Conservation (phyloP, 306 rosid species). For the barrel medic (Medicago truncatula) region MtrunA17r5.0-ANR NC_053047.1:37600001-37600500, state of each 20-base stretch:
- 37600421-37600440: not conserved
- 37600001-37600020: constrained; percentile 12
- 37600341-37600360: constrained; percentile 3
- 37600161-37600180: constrained; percentile 18
- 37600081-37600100: constrained; percentile 6
- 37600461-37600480: not conserved
- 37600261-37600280: constrained; percentile 2
- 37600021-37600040: constrained; percentile 6
- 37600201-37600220: constrained; percentile 20
- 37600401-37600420: constrained; percentile 21
- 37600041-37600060: constrained; percentile 16
- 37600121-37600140: constrained; percentile 1
- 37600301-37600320: constrained; percentile 21
- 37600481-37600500: constrained; percentile 43
- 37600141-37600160: not conserved
- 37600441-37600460: constrained; percentile 6
- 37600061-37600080: constrained; percentile 8
- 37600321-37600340: constrained; percentile 16
- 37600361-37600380: not conserved
- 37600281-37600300: not conserved
- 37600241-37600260: constrained; percentile 19
- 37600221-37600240: constrained; percentile 28
- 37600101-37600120: not conserved
- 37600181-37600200: constrained; percentile 20
- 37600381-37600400: not conserved